phyloP scores from a whole-genome alignment of 2,329 filamentous ascomycete species.

The Trichophyton simii region DNA sequence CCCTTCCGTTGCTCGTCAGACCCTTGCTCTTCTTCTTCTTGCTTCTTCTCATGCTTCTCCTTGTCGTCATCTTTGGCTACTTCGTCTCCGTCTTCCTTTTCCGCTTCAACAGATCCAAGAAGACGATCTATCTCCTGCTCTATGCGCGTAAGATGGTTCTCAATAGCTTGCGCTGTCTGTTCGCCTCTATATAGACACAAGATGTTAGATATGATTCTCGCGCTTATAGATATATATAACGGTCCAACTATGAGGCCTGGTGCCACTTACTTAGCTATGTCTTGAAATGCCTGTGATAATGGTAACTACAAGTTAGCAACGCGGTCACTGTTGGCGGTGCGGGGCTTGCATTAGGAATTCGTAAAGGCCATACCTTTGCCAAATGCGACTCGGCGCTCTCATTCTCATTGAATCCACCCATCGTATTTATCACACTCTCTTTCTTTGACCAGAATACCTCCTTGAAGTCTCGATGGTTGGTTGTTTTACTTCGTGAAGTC shows the following conservation, averaged over 20 bases:
- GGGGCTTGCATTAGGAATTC: neutral
- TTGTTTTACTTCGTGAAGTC: neutral
- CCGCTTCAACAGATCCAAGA: constrained; percentile 15
- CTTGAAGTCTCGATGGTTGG: neutral
- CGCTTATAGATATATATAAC: neutral
- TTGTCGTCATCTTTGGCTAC: constrained; percentile 1
- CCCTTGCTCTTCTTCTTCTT: too few relatives aligned
- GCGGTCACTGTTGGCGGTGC: neutral
- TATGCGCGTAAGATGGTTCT: constrained; percentile 41
- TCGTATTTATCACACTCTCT: neutral
- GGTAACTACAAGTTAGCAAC: neutral
- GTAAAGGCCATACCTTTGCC: constrained; percentile 7
- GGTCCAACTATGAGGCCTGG: neutral
- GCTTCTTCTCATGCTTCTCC: neutral
- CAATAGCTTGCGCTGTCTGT: constrained; percentile 42
- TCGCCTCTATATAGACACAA: constrained; percentile 36
- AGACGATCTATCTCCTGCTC: constrained; percentile 40
- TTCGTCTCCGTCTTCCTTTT: constrained; percentile 6
- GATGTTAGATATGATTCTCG: neutral
- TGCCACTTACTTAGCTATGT: constrained; percentile 19
- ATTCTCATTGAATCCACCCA: neutral
- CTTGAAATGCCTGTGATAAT: constrained; percentile 20
- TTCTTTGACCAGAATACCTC: neutral
- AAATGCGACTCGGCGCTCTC: constrained; percentile 9
- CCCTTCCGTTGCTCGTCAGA: constrained; percentile 1